These are phyloP conservation scores for Pelargonium myrrhifolium DNA, from an alignment of 441 rosid genomes.

Conservation along the genomic window DNA sequence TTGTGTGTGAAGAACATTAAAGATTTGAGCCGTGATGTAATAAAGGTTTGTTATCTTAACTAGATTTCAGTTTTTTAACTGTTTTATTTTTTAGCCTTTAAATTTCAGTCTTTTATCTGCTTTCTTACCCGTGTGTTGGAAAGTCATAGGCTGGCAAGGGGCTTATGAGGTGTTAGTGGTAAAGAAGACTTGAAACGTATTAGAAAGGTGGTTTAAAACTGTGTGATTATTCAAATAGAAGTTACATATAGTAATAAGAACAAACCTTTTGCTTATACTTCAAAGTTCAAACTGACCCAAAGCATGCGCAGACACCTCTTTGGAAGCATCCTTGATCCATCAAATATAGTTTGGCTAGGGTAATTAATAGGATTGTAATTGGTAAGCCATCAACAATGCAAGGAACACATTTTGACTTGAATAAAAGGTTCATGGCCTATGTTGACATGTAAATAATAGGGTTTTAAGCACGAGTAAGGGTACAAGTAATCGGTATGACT, in stretches of 20 bases:
- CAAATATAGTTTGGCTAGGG: neutral
- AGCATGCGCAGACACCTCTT: neutral
- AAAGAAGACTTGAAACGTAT: neutral
- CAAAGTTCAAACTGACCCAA: neutral
- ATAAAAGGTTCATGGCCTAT: neutral
- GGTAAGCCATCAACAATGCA: neutral
- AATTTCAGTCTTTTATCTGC: slow-evolving; percentile 2
- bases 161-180: neutral
- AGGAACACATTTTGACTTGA: neutral
- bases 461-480: too few relatives aligned
- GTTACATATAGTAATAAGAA: neutral
- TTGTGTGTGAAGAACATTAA: slow-evolving; percentile 43
- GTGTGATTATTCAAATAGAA: neutral
- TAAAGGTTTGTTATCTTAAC: slow-evolving; percentile 49
- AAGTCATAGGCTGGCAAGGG: neutral
- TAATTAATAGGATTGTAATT: neutral
- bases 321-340: neutral
- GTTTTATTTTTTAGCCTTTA: too few relatives aligned
- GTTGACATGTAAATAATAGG: too few relatives aligned
- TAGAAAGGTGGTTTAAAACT: neutral
- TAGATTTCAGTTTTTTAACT: too few relatives aligned
- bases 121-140: neutral
- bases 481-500: too few relatives aligned
- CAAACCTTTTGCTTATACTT: neutral
- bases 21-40: slow-evolving; percentile 89